A percentile compares a stretch with the other conserved stretches of the same genome.
Conservation (phyloP, 2,329 filamentous ascomycete species). For the Magnaporthiopsis incrustans region DNA sequence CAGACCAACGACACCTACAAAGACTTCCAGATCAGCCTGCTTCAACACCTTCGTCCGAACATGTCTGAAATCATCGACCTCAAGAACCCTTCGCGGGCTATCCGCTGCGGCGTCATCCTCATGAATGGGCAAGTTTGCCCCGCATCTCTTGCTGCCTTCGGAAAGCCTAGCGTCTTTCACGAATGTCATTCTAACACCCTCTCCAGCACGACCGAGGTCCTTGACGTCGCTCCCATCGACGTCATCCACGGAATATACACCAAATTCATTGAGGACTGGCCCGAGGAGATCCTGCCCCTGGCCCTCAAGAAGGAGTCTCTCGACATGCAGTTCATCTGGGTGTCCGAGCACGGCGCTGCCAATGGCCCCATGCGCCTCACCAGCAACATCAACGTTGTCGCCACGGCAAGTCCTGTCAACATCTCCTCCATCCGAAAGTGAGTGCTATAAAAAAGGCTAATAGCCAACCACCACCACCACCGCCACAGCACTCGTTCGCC, state of each 20-base stretch:
- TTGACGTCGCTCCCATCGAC: slow-evolving; percentile 2
- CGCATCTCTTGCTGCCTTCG: slow-evolving; percentile 6
- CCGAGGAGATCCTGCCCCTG: slow-evolving; percentile 11
- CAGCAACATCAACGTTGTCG: slow-evolving; percentile 19
- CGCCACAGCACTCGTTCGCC: slow-evolving; percentile 24
- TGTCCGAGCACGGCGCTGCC: slow-evolving; percentile 19
- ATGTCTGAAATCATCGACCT: slow-evolving; percentile 13
- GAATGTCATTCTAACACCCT: neutral
- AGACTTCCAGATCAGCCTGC: neutral
- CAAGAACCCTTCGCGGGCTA: slow-evolving; percentile 16
- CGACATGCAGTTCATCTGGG: slow-evolving; percentile 26
- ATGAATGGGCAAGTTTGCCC: slow-evolving; percentile 17
- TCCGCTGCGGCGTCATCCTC: slow-evolving; percentile 23
- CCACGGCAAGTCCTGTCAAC: slow-evolving; percentile 24
- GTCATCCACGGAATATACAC: neutral
- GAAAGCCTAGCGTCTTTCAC: neutral
- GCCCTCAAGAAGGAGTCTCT: slow-evolving; percentile 16
- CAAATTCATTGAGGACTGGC: slow-evolving; percentile 9
- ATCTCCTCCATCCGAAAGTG: too few species aligned
- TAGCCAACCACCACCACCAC: too few species aligned
- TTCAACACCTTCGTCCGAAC: neutral
- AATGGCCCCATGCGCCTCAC: slow-evolving; percentile 15
- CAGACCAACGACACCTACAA: neutral
- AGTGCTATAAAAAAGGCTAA: too few species aligned
- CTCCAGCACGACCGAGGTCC: neutral